Evolutionary conservation across 441 rosid species (phyloP).

Genomic region (Brassica balearica): DNA sequence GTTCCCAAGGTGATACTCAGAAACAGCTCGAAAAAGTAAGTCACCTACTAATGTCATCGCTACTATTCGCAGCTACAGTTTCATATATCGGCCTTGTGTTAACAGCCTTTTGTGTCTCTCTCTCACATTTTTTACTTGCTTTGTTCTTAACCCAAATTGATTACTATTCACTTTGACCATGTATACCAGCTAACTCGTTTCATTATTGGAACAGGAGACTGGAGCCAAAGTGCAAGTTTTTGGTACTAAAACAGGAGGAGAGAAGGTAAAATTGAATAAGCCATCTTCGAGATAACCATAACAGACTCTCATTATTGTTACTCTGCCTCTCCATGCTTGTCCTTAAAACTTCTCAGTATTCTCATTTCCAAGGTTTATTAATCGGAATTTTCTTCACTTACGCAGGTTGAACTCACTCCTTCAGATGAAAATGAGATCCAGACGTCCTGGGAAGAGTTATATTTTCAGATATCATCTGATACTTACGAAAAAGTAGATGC

Average conservation of each 20-base stretch:
- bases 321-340: constrained; percentile 9
- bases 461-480: constrained; percentile 76
- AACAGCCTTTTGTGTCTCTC: constrained; percentile 17
- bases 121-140: constrained; percentile 5
- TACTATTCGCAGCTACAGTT: constrained; percentile 21
- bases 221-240: constrained; percentile 74
- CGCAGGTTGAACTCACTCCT: constrained; percentile 77
- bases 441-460: constrained; percentile 62
- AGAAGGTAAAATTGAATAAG: constrained; percentile 59
- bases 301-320: constrained; percentile 8
- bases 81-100: constrained; percentile 7
- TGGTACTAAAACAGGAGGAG: constrained; percentile 66
- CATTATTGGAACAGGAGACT: constrained; percentile 65
- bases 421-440: constrained; percentile 59
- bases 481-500: constrained; percentile 89
- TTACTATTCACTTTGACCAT: constrained; percentile 3
- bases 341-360: constrained; percentile 18
- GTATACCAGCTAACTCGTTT: constrained; percentile 21
- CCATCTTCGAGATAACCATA: neutral
- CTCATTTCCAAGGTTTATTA: constrained; percentile 7
- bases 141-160: neutral
- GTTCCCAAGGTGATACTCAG: constrained; percentile 80
- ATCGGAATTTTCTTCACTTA: constrained; percentile 1
- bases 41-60: neutral
- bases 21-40: constrained; percentile 80